These are phyloP conservation scores for Coprinopsis sp. DNA, from an alignment of 768 basidiomycete genomes.

Conservation along the genomic window DNA sequence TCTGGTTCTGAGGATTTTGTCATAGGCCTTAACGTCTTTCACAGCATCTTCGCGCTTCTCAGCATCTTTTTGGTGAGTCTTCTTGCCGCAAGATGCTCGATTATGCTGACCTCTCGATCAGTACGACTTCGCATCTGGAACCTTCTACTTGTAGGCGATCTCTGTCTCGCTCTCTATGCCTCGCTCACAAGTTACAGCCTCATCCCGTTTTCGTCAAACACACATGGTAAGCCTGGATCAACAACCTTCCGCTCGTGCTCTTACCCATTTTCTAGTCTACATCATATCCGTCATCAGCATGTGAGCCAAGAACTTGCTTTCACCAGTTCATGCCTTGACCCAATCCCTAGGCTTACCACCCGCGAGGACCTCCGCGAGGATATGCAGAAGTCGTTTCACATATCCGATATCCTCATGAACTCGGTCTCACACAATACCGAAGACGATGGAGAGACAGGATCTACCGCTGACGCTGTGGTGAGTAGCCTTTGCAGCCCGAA, in stretches of 20 bases:
- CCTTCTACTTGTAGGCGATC: neutral
- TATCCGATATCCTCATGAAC: slow-evolving; percentile 1
- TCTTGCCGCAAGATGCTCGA: neutral
- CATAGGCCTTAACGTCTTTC: neutral
- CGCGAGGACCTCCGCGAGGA: too few species aligned
- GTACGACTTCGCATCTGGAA: slow-evolving; percentile 4
- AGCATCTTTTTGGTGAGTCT: slow-evolving; percentile 2
- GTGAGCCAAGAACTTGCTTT: neutral
- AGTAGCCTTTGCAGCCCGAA: too few species aligned
- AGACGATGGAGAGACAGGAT: neutral
- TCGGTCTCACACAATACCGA: neutral
- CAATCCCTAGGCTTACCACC: neutral
- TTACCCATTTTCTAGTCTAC: neutral
- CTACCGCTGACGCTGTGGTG: neutral
- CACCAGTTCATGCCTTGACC: neutral
- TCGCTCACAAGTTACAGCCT: neutral
- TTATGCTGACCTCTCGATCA: neutral
- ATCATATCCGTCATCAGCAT: slow-evolving; percentile 6
- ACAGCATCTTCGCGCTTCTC: neutral
- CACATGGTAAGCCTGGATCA: neutral
- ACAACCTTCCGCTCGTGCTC: neutral
- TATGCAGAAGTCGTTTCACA: too few species aligned
- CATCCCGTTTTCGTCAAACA: slow-evolving; percentile 1
- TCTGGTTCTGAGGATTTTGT: neutral
- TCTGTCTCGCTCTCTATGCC: neutral